A percentile compares a stretch with the other conserved stretches of the same genome.
Conservation (phyloP, 768 basidiomycete species). For the Sutorius australiensis region DNA sequence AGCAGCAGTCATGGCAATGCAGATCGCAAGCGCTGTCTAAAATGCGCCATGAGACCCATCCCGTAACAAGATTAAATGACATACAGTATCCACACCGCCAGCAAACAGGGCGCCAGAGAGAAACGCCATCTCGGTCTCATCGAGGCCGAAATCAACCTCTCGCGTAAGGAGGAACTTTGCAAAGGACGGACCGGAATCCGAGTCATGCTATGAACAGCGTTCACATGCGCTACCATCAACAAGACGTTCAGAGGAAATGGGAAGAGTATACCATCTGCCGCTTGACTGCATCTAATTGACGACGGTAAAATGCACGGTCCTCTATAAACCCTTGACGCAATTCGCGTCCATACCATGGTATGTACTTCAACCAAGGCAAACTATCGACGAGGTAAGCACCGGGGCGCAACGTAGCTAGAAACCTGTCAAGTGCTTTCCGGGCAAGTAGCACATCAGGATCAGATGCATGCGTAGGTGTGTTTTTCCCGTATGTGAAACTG, state of each 20-base stretch:
- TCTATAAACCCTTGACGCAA: slow-evolving; percentile 49
- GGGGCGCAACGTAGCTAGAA: slow-evolving; percentile 23
- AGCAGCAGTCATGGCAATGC: slow-evolving; percentile 45
- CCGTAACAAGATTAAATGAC: neutral
- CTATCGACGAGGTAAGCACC: slow-evolving; percentile 34
- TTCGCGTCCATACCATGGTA: slow-evolving; percentile 60
- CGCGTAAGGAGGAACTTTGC: slow-evolving; percentile 50
- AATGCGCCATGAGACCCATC: neutral
- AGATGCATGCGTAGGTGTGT: slow-evolving; percentile 5
- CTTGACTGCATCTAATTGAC: slow-evolving; percentile 42
- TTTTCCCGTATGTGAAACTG: slow-evolving; percentile 21
- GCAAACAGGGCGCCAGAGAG: slow-evolving; percentile 57
- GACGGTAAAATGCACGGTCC: slow-evolving; percentile 45
- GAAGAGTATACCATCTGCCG: slow-evolving; percentile 35
- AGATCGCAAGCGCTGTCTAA: slow-evolving; percentile 47
- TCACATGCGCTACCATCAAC: neutral
- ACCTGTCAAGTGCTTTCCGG: slow-evolving; percentile 17
- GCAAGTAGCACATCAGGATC: slow-evolving; percentile 20
- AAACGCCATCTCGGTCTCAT: slow-evolving; percentile 52
- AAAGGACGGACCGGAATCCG: slow-evolving; percentile 40
- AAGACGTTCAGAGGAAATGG: too few relatives aligned
- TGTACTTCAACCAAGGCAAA: slow-evolving; percentile 34
- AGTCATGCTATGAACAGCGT: slow-evolving; percentile 1
- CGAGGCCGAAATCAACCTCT: slow-evolving; percentile 45
- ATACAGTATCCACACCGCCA: slow-evolving; percentile 50